Conservation (phyloP, 2,329 filamentous ascomycete species). For the Coniochaeta sp. region DNA sequence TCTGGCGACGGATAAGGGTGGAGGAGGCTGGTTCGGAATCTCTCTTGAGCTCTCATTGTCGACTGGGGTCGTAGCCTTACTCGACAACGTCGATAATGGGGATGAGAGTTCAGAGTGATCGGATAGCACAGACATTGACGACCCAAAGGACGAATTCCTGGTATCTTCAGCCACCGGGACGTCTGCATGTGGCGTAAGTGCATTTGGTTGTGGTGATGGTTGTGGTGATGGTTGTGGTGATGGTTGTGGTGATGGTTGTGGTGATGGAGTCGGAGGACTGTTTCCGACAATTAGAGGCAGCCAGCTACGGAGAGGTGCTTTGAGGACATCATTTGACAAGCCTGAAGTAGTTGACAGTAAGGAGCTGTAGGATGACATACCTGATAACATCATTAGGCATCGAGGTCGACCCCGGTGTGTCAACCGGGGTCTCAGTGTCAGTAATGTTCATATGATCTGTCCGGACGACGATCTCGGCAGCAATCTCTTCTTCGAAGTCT, state of each 20-base stretch:
- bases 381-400: slow-evolving; percentile 6
- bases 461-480: slow-evolving; percentile 37
- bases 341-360: neutral
- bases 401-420: slow-evolving; percentile 9
- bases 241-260: neutral
- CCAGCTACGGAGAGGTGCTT: neutral
- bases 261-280: neutral
- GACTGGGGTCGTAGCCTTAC: slow-evolving; percentile 56
- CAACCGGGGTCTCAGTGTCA: slow-evolving; percentile 17
- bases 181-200: slow-evolving; percentile 3
- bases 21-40: slow-evolving; percentile 11
- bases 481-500: slow-evolving; percentile 19
- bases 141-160: slow-evolving; percentile 39
- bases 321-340: neutral
- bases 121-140: slow-evolving; percentile 44
- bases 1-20: slow-evolving; percentile 12
- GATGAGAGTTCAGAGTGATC: slow-evolving; percentile 51
- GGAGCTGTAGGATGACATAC: slow-evolving; percentile 10
- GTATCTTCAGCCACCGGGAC: slow-evolving; percentile 7
- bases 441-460: slow-evolving; percentile 32
- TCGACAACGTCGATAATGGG: slow-evolving; percentile 45
- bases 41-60: slow-evolving; percentile 34
- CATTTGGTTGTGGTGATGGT: slow-evolving; percentile 3
- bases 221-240: too few species aligned
- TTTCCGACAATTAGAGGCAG: slow-evolving; percentile 1